Evolutionary conservation across 352 stramenopile genomes (phyloP).

Genomic region (Pythium aristosporum): DNA sequence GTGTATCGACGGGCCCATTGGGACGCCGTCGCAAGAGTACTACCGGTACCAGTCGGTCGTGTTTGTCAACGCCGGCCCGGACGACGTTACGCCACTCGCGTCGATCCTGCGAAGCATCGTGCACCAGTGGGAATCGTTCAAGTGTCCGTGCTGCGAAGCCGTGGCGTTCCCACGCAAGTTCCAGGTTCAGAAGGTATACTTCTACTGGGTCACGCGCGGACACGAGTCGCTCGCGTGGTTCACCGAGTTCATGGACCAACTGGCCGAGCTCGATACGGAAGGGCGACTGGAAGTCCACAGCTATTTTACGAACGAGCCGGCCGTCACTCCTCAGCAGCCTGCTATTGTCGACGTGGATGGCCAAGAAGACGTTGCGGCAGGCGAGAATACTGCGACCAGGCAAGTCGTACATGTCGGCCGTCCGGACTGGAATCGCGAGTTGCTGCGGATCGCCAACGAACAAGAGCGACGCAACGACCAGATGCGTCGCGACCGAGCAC

Average conservation of each 20-base stretch:
- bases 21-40: conserved; percentile 65
- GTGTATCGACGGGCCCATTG: conserved; percentile 59
- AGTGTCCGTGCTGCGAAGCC: conserved; percentile 47
- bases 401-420: conserved; percentile 76
- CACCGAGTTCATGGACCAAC: conserved; percentile 77
- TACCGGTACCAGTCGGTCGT: conserved; percentile 57
- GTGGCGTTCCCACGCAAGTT: conserved; percentile 69
- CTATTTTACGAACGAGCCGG: conserved; percentile 70
- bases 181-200: conserved; percentile 79
- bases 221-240: conserved; percentile 70
- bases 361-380: conserved; percentile 63
- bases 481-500: not conserved
- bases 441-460: conserved; percentile 43
- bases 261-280: conserved; percentile 69
- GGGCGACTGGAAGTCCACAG: conserved; percentile 81
- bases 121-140: conserved; percentile 60
- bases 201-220: conserved; percentile 82
- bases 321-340: conserved; percentile 63
- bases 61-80: conserved; percentile 64
- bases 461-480: not conserved
- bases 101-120: conserved; percentile 73
- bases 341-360: conserved; percentile 69
- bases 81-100: conserved; percentile 65
- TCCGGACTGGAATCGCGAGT: conserved; percentile 72
- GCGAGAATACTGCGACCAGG: conserved; percentile 49